Evolutionary conservation across 2,329 filamentous ascomycete genomes (phyloP), one percentile per base, ranked within the genome.

Genomic region (Cladosporium velox): DNA sequence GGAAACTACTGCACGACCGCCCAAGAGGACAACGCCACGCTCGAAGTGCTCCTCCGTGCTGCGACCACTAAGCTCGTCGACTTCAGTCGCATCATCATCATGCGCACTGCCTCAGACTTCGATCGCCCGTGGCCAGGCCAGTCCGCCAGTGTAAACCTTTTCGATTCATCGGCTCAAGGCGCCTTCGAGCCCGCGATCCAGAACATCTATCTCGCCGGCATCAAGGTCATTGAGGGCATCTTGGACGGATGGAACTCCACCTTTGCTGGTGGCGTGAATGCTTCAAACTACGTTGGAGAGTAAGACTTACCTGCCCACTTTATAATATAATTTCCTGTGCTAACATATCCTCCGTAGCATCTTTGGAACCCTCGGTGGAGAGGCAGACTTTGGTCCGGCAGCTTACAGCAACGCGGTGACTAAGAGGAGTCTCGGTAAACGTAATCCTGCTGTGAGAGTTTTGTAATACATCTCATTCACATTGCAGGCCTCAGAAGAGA

Each of bases 51-150:
- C 32, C 77, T 91, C 24, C 84, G 90, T 14, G 84, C 84, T 1
- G 85, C 87, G 0, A 77, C 85, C 26, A 80, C 82, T 68, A 83
- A 85, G 2, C 72, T 86, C 4, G 84, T 88, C 4, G 90, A 92
- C 74, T 92, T 90, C 76, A 76, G 81, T 5, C 84, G 90, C 3
- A 83, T 90, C 68, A 88, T 92, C 64, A 77, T 91, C 66, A 86
- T 91, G 83, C 84, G 90, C 32, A 87, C 88, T 72, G 88, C 84
- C 1, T 89, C 87, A 11, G 87, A 92, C 78, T 92, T 92, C 73
- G 90, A 92, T 74, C 85, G 90, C 6, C 88, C 88, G 0, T 88
- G 86, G 28, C 84, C 85, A 0, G 85, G 84, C 12, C 76, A 85
- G 8, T 81, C 83, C 0, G 83, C 86, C 10, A 81, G 83, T 24